A percentile compares a stretch with the other conserved stretches of the same genome.
Evolutionary conservation across 2,329 filamentous ascomycete species (phyloP).

Genomic region (Xenoacremonium recifei): DNA sequence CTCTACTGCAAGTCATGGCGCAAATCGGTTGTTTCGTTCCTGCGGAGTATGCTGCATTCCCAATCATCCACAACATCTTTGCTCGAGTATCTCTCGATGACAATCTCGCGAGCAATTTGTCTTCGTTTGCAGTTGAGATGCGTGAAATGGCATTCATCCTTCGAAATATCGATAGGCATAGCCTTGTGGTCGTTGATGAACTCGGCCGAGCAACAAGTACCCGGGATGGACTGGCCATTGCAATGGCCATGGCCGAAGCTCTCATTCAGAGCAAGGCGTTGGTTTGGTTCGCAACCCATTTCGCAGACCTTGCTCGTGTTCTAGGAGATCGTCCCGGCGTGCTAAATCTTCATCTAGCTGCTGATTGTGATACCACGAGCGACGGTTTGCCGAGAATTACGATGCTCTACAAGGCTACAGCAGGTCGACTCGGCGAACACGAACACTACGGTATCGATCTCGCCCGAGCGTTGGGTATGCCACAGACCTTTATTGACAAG

Average conservation of each 20-base stretch:
- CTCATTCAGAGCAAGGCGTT: constrained; percentile 75
- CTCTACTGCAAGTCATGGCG: constrained; percentile 86
- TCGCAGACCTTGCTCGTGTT: constrained; percentile 75
- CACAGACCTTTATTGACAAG: constrained; percentile 61
- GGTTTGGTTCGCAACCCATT: constrained; percentile 95
- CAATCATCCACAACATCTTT: constrained; percentile 80
- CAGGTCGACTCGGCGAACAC: constrained; percentile 67
- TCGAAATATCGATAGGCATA: constrained; percentile 72
- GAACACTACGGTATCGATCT: constrained; percentile 80
- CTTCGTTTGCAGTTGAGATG: constrained; percentile 94
- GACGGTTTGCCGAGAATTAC: constrained; percentile 62
- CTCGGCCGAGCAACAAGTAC: constrained; percentile 89
- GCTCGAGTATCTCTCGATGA: constrained; percentile 85
- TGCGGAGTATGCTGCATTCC: constrained; percentile 77
- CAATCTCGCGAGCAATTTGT: constrained; percentile 85
- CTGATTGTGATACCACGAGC: constrained; percentile 56
- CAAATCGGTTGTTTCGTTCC: constrained; percentile 92
- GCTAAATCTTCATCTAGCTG: constrained; percentile 76
- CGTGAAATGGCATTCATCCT: constrained; percentile 92
- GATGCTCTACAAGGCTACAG: constrained; percentile 83
- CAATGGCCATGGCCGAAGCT: constrained; percentile 85
- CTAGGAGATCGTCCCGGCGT: constrained; percentile 75
- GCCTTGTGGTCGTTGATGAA: constrained; percentile 85
- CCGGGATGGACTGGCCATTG: constrained; percentile 83
- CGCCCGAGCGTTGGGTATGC: constrained; percentile 72